Evolutionary conservation across 345 rosid species (phyloP).

Genomic region (Aquilaria yunnanensis): DNA sequence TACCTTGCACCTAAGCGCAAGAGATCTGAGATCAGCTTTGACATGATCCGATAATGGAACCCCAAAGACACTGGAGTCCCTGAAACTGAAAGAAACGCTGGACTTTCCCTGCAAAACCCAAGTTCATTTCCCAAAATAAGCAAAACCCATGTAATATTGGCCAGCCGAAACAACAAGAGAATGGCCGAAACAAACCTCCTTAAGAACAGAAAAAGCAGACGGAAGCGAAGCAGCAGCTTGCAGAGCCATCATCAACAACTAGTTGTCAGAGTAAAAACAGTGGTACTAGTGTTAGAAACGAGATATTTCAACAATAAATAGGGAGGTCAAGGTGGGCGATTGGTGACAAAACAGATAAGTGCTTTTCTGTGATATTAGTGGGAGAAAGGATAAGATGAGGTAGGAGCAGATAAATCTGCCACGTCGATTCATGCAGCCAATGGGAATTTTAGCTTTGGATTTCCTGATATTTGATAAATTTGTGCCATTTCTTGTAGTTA

Average conservation of each 20-base stretch:
- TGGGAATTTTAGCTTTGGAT: constrained; percentile 41
- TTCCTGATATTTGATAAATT: constrained; percentile 31
- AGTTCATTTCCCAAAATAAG: neutral
- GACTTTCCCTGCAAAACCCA: constrained; percentile 45
- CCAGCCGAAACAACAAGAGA: neutral
- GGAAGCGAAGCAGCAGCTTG: constrained; percentile 64
- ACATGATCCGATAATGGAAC: constrained; percentile 55
- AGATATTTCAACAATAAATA: constrained; percentile 16
- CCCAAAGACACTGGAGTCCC: constrained; percentile 74
- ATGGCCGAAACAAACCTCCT: constrained; percentile 44
- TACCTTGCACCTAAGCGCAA: constrained; percentile 68
- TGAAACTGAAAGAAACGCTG: constrained; percentile 47
- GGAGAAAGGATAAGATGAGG: constrained; percentile 48
- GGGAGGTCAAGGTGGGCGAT: constrained; percentile 8
- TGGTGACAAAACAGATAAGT: constrained; percentile 5
- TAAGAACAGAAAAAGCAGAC: constrained; percentile 48
- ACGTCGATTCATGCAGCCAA: constrained; percentile 49
- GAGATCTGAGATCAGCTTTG: constrained; percentile 45
- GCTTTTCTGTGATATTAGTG: constrained; percentile 19
- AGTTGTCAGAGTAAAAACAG: neutral
- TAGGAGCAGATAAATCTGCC: constrained; percentile 33
- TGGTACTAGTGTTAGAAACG: neutral
- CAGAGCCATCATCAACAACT: constrained; percentile 46
- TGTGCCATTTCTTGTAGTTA: constrained; percentile 14
- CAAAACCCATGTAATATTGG: constrained; percentile 2